Conservation (phyloP, 2,329 filamentous ascomycete species). For the Leptographium radiaticola region DNA sequence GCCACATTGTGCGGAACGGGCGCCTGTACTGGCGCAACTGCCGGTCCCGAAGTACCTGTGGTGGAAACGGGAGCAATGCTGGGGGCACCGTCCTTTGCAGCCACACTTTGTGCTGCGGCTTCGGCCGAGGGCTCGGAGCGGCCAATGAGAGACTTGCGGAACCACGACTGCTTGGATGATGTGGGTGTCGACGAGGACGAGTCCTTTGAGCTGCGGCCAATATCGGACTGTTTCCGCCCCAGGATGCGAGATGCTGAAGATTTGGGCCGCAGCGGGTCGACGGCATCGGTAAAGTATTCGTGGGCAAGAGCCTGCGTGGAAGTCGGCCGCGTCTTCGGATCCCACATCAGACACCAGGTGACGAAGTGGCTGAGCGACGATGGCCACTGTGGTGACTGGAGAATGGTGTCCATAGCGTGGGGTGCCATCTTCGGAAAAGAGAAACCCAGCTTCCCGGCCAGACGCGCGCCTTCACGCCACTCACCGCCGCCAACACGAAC, state of each 20-base stretch:
- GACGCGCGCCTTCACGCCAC: constrained; percentile 85
- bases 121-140: constrained; percentile 54
- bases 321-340: constrained; percentile 81
- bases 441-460: constrained; percentile 93
- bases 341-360: constrained; percentile 98
- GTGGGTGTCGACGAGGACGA: constrained; percentile 41
- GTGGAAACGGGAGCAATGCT: background rate
- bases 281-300: constrained; percentile 85
- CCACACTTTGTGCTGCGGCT: constrained; percentile 23
- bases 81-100: constrained; percentile 2
- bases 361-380: constrained; percentile 80
- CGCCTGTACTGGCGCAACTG: background rate
- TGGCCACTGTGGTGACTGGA: constrained; percentile 87
- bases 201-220: constrained; percentile 57
- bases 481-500: constrained; percentile 84
- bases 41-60: background rate
- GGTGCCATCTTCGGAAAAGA: constrained; percentile 99
- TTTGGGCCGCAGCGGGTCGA: constrained; percentile 85
- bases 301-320: constrained; percentile 90
- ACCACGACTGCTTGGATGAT: constrained; percentile 86
- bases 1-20: background rate
- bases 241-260: constrained; percentile 74
- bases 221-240: constrained; percentile 79
- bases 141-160: constrained; percentile 84
- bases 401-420: constrained; percentile 87